Evolutionary conservation across 768 basidiomycete species (phyloP), one percentile per base, ranked within the genome.

Genomic region (Polyporus arcularius): DNA sequence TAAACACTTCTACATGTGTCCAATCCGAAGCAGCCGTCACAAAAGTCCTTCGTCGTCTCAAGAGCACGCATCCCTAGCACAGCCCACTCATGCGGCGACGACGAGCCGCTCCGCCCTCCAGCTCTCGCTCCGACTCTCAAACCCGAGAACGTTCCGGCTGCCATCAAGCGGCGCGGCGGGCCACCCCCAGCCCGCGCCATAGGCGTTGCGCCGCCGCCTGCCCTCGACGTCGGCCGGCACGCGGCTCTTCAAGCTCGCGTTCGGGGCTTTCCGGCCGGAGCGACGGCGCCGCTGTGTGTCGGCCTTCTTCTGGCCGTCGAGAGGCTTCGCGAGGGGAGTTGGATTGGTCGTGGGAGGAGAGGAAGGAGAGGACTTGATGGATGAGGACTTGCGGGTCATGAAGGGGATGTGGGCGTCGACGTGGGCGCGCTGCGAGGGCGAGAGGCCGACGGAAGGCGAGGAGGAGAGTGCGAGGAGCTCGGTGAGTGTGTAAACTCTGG

Each of bases 391-490:
- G 30, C 53, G 53, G 42, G 58, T 46, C 56, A 63, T 63, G 57
- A 58, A 52, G n/a, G 66, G 53, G 35, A 62, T 40, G 58, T 66
- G 61, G 28, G 41, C 55, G 54, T 49, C 58, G 30, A 67, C 51
- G 32, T 54, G 32, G 12, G 52, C 55, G 49, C 45, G 61, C 60
- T 70, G 66, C 8, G 56, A 54, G 18, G 63, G 54, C 15, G 66
- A 56, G 57, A 69, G 60, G 18, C 54, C 42, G 15, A 55, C 53
- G 53, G 51, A 40, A 31, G 64, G 62, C 12, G 66, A 64, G 3
- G 56, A 60, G 9, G 67, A 58, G 57, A 71, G 67, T 2, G 64
- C 58, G 57, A 69, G 68, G 12, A 71, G 70, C 9, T 50, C 52
- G 43, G 50, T 14, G 58, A 58, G 42, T 28, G 67, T 50, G 58